These are phyloP conservation scores for Oenanthe javanica DNA, from an alignment of 140 eudicot species.

Conservation along the genomic window DNA sequence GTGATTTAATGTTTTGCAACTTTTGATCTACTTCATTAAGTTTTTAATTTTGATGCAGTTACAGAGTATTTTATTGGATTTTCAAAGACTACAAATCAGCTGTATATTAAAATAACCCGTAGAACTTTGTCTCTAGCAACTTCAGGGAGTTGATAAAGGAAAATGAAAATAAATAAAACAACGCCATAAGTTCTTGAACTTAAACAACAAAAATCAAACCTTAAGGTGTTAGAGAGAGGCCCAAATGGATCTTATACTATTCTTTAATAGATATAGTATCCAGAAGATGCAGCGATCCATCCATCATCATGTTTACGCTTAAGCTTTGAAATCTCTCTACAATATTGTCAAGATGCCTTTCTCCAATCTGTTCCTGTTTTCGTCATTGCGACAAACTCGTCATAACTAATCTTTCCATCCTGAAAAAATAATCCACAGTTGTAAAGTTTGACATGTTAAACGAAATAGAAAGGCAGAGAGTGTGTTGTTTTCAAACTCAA, in stretches of 20 bases:
- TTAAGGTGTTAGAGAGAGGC: too few species aligned
- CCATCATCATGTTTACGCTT: slow-evolving; percentile 83
- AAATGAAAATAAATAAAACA: slow-evolving; percentile 13
- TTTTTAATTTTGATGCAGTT: too few species aligned
- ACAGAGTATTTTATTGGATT: too few species aligned
- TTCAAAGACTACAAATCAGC: too few species aligned
- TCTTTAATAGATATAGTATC: slow-evolving; percentile 39
- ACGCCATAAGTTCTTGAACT: slow-evolving; percentile 16
- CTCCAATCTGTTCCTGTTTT: slow-evolving; percentile 99
- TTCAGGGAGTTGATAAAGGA: background rate
- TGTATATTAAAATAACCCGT: background rate
- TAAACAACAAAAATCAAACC: slow-evolving; percentile 64
- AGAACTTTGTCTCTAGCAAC: background rate
- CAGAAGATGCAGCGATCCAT: slow-evolving; percentile 81
- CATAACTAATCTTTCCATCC: slow-evolving; percentile 47
- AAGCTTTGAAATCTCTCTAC: slow-evolving; percentile 90
- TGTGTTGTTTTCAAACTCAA: too few species aligned
- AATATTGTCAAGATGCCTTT: slow-evolving; percentile 92
- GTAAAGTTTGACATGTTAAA: background rate
- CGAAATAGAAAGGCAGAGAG: background rate
- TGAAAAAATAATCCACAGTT: slow-evolving; percentile 21
- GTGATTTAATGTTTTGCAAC: too few species aligned
- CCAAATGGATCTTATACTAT: too few species aligned
- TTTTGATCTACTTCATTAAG: too few species aligned
- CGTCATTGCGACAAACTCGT: slow-evolving; percentile 73